phyloP scores from a whole-genome alignment of 495 filamentous ascomycete genomes.

The Trichoderma reesei region DNA sequence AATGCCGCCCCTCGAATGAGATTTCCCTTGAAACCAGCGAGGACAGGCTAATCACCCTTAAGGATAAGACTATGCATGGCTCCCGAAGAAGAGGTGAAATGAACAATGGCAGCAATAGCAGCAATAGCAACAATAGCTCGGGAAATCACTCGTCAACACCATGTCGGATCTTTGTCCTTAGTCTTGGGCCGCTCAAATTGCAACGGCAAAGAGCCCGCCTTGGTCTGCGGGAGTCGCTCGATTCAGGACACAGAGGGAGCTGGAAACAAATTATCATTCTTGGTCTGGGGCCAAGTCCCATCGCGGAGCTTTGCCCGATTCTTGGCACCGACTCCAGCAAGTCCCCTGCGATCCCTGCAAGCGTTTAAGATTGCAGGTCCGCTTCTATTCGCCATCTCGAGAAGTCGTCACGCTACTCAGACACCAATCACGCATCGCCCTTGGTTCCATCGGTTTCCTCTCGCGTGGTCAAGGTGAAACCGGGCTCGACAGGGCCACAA shows the following conservation, averaged over 20 bases:
- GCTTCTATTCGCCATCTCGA: neutral
- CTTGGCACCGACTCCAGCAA: constrained; percentile 2
- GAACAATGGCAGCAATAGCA: neutral
- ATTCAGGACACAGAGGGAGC: neutral
- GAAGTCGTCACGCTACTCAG: neutral
- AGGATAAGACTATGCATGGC: neutral
- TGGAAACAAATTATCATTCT: neutral
- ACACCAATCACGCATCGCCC: neutral
- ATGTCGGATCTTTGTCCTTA: no score
- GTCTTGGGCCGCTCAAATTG: no score
- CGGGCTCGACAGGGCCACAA: neutral
- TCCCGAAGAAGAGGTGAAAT: neutral
- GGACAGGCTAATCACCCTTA: neutral
- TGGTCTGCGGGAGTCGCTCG: no score
- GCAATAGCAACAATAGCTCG: neutral
- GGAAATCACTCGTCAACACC: no score
- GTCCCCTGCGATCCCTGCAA: constrained; percentile 1
- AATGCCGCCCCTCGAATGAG: neutral
- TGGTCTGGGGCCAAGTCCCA: neutral
- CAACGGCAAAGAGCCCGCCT: no score
- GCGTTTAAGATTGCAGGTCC: constrained; percentile 3
- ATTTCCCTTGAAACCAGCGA: neutral
- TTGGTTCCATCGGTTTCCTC: neutral
- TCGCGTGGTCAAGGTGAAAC: constrained; percentile 1
- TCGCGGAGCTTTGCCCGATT: constrained; percentile 5